Evolutionary conservation across 768 basidiomycete genomes (phyloP), one percentile per base, ranked within the genome.

Genomic region (Mycena kentingensis): DNA sequence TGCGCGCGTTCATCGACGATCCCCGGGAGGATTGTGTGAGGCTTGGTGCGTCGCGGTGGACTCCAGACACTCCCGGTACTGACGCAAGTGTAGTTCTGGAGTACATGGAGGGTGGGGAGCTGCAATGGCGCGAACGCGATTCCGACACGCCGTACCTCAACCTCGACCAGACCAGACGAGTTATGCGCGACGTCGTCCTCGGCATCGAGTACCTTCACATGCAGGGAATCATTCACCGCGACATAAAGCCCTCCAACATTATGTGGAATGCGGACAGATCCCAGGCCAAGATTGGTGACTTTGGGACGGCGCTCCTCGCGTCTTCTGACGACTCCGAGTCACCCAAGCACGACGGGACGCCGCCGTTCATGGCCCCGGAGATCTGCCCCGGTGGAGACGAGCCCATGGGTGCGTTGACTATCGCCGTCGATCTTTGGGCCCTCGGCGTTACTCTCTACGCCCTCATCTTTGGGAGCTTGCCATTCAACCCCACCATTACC

Each of bases 201-300:
- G 97, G 97, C 24, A 80, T 99, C 42, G 94, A 98, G 67, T 99
- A 98, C 68, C 75, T 99, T 2, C 97, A 99, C 67, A 83, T 88
- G 63, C 94, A 98, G 65, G 97, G 96, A 21, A 98, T 99, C 69
- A 98, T 99, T 44, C 97, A 99, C 72, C 91, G 97, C 51, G 97
- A 99, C 73, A 98, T 99, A 75, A 99, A 99, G 67, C 97, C 97
- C 24, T 92, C 94, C 39, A 99, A 99, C 70, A 84, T 99, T 21
- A 80, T 99, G 25, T 93, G 91, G 85, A 88, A 89, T 3, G 78
- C 80, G 24, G 90, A 96, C 73, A 85, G 90, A 47, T 82, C 83
- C 53, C 83, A 82, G 52, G 95, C 98, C 72, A 99, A 99, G 72
- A 98, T 99, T 55, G 93, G 88, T 24, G 97, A 99, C 72, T 98